Percentiles rank a stretch among this genome's conserved stretches.
Conservation (phyloP, 208 protist genomes). For the Herpetomonas samuelpessoai region DNA sequence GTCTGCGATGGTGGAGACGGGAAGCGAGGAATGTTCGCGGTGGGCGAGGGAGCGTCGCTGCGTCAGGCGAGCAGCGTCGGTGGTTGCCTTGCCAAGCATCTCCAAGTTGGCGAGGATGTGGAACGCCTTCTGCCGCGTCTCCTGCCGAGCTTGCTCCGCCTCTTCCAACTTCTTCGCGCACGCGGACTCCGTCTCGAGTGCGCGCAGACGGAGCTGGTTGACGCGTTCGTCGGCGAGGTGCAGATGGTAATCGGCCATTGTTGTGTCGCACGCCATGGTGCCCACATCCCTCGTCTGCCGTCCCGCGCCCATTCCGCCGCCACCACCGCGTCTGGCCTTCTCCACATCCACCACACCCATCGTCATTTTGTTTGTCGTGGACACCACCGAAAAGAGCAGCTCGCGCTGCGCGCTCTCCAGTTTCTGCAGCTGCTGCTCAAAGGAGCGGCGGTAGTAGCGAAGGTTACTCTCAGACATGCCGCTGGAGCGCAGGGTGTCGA, state of each 20-base stretch:
- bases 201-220: conserved; percentile 21
- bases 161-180: conserved; percentile 16
- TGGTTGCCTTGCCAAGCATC: conserved; percentile 21
- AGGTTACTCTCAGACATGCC: neutral
- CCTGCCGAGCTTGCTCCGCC: neutral
- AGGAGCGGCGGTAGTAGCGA: conserved; percentile 21
- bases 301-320: conserved; percentile 6
- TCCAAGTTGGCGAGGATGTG: conserved; percentile 31
- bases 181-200: conserved; percentile 18
- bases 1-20: conserved; percentile 19
- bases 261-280: conserved; percentile 25
- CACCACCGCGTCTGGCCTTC: neutral
- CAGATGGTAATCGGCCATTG: conserved; percentile 44
- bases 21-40: neutral
- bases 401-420: conserved; percentile 53
- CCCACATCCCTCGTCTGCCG: conserved; percentile 9
- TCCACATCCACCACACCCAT: conserved; percentile 24
- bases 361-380: conserved; percentile 29
- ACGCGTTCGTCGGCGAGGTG: conserved; percentile 54
- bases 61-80: conserved; percentile 11
- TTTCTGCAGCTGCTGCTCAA: conserved; percentile 47
- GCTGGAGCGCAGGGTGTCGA: conserved; percentile 13
- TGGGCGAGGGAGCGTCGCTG: neutral
- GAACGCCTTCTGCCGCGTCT: conserved; percentile 26
- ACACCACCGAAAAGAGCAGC: conserved; percentile 40